Evolutionary conservation across 768 basidiomycete genomes (phyloP).

Genomic region (Kwoniella pini): DNA sequence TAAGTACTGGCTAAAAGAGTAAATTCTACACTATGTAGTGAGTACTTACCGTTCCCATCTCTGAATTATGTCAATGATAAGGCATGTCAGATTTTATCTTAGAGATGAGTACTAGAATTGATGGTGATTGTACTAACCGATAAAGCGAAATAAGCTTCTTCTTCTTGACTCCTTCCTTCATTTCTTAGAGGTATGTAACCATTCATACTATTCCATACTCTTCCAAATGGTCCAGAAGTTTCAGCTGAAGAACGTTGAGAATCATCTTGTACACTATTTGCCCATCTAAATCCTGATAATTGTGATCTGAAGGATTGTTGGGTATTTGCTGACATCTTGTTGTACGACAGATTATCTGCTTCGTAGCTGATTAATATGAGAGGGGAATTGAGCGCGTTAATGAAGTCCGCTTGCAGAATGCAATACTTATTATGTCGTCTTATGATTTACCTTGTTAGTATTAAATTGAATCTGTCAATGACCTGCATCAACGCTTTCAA

Average conservation of each 20-base stretch:
- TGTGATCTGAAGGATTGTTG: constrained; percentile 52
- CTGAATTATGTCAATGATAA: constrained; percentile 61
- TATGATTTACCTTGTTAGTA: too few species aligned
- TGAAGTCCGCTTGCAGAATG: too few species aligned
- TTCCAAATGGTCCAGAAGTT: constrained; percentile 68
- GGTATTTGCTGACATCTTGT: constrained; percentile 41
- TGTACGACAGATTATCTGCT: too few species aligned
- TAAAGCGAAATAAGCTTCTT: constrained; percentile 81
- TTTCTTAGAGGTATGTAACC: constrained; percentile 85
- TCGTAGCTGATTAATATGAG: too few species aligned
- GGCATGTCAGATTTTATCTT: neutral
- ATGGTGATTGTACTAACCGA: constrained; percentile 32
- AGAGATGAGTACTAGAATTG: neutral
- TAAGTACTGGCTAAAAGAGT: neutral
- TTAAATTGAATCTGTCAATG: too few species aligned
- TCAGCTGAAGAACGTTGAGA: constrained; percentile 10
- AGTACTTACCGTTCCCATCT: constrained; percentile 83
- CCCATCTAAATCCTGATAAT: constrained; percentile 55
- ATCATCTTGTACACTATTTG: constrained; percentile 53
- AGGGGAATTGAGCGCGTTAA: too few species aligned
- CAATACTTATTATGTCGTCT: too few species aligned
- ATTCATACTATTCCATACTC: constrained; percentile 82
- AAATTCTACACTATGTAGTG: too few species aligned
- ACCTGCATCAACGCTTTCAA: too few species aligned
- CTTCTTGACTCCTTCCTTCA: constrained; percentile 80